phyloP scores from a whole-genome alignment of 179 eudicot genomes.

The Dionaea muscipula region DNA sequence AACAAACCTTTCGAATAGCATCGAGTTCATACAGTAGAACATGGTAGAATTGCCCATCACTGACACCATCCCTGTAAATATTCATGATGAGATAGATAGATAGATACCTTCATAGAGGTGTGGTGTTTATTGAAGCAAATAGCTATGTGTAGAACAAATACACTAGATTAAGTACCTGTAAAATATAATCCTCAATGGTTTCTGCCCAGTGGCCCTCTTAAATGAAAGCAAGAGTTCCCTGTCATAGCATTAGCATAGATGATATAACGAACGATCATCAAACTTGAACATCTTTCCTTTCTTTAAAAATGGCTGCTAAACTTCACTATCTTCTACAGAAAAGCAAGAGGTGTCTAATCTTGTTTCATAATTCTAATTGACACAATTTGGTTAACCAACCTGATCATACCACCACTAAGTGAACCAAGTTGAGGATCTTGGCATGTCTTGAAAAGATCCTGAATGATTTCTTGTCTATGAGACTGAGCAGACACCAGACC shows the following conservation, averaged over 20 bases:
- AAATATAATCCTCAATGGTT: conserved; percentile 74
- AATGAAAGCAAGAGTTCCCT: conserved; percentile 81
- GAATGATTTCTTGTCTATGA: conserved; percentile 79
- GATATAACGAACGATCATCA: no score
- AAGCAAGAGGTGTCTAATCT: no score
- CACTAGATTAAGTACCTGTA: conserved; percentile 41
- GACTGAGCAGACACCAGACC: conserved; percentile 90
- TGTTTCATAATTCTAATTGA: no score
- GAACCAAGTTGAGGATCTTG: conserved; percentile 62
- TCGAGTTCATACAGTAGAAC: conserved; percentile 74
- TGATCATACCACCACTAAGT: conserved; percentile 75
- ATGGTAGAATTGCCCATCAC: conserved; percentile 90
- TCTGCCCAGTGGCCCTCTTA: conserved; percentile 79
- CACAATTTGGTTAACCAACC: conserved; percentile 19
- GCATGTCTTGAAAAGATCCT: conserved; percentile 67
- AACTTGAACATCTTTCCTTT: conserved; percentile 1
- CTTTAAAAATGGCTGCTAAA: no score
- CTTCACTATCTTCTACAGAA: background rate
- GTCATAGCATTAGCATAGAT: conserved; percentile 16
- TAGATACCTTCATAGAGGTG: no score
- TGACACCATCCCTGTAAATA: conserved; percentile 68
- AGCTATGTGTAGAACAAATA: no score
- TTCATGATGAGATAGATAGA: no score
- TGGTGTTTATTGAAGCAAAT: no score
- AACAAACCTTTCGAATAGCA: conserved; percentile 84